Percentiles rank a stretch among this genome's conserved stretches.
These are phyloP conservation scores for Apiospora malaysiana DNA, from an alignment of 2,329 filamentous ascomycete genomes.

Conservation along the genomic window DNA sequence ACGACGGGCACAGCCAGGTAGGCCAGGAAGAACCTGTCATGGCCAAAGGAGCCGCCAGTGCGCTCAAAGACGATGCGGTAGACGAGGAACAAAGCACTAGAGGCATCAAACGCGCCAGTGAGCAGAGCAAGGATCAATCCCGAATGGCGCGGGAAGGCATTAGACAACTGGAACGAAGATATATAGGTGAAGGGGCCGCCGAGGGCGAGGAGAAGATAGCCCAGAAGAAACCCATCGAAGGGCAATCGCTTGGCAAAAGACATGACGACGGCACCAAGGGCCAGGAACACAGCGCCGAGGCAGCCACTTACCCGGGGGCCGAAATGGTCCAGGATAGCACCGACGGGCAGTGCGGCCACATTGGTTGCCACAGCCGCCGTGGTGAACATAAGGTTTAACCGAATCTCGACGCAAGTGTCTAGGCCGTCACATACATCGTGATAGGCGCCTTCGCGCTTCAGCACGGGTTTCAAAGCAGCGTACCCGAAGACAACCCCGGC, in stretches of 20 bases:
- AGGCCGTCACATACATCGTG: slow-evolving; percentile 60
- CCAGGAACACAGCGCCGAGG: slow-evolving; percentile 71
- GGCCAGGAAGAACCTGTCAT: slow-evolving; percentile 71
- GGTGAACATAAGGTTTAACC: slow-evolving; percentile 91
- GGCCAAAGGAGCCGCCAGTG: slow-evolving; percentile 60
- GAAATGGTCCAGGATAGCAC: slow-evolving; percentile 81
- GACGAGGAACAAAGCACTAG: slow-evolving; percentile 76
- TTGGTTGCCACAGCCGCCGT: slow-evolving; percentile 88
- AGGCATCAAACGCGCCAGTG: slow-evolving; percentile 84
- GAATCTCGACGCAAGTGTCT: slow-evolving; percentile 60
- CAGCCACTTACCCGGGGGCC: slow-evolving; percentile 80
- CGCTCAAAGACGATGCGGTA: slow-evolving; percentile 74
- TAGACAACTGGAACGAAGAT: slow-evolving; percentile 82
- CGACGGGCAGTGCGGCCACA: slow-evolving; percentile 83
- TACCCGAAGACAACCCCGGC: slow-evolving; percentile 86
- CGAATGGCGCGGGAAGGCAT: slow-evolving; percentile 78
- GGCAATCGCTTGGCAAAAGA: slow-evolving; percentile 68
- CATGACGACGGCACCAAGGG: slow-evolving; percentile 74
- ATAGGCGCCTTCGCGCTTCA: slow-evolving; percentile 77
- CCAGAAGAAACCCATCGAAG: slow-evolving; percentile 77
- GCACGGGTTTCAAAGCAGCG: slow-evolving; percentile 81
- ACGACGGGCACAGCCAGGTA: slow-evolving; percentile 75
- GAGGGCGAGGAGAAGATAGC: slow-evolving; percentile 77
- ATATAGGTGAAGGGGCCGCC: slow-evolving; percentile 85
- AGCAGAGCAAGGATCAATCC: slow-evolving; percentile 81